Percentiles rank a stretch among this genome's conserved stretches.
Evolutionary conservation across 2,329 filamentous ascomycete genomes (phyloP).

Genomic region (Exophiala calicioides): DNA sequence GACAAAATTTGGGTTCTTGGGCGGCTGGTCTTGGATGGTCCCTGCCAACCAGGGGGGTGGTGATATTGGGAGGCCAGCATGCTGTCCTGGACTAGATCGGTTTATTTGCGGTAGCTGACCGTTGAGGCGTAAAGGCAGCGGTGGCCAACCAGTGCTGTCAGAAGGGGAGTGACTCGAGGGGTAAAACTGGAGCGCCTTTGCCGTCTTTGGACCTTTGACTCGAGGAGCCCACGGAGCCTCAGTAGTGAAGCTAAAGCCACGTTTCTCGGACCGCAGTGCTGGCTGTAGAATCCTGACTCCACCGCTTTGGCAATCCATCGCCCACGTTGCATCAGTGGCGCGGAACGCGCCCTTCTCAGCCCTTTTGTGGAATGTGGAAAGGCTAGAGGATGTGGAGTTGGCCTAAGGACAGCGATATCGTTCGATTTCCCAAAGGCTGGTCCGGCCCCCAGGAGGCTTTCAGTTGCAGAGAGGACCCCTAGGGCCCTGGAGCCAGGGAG

Average conservation of each 20-base stretch:
- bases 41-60: neutral
- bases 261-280: slow-evolving; percentile 23
- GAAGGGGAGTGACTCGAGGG: too few species aligned
- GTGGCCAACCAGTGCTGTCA: too few species aligned
- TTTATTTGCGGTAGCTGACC: too few species aligned
- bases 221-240: too few species aligned
- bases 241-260: slow-evolving; percentile 26
- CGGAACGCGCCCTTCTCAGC: neutral
- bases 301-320: slow-evolving; percentile 3
- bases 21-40: neutral
- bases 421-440: too few species aligned
- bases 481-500: too few species aligned
- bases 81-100: neutral
- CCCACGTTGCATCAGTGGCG: slow-evolving; percentile 24
- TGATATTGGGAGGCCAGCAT: neutral
- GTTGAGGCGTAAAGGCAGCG: too few species aligned
- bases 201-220: neutral
- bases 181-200: too few species aligned
- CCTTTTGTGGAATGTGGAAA: too few species aligned
- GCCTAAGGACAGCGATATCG: neutral
- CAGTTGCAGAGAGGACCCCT: too few species aligned
- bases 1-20: neutral
- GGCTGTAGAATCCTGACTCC: slow-evolving; percentile 7
- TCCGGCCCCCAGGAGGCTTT: too few species aligned
- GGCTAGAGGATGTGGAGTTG: too few species aligned